Percentiles rank a stretch among this genome's conserved stretches.
Evolutionary conservation across 352 stramenopile genomes (phyloP).

Genomic region (Phytophthora europaea): DNA sequence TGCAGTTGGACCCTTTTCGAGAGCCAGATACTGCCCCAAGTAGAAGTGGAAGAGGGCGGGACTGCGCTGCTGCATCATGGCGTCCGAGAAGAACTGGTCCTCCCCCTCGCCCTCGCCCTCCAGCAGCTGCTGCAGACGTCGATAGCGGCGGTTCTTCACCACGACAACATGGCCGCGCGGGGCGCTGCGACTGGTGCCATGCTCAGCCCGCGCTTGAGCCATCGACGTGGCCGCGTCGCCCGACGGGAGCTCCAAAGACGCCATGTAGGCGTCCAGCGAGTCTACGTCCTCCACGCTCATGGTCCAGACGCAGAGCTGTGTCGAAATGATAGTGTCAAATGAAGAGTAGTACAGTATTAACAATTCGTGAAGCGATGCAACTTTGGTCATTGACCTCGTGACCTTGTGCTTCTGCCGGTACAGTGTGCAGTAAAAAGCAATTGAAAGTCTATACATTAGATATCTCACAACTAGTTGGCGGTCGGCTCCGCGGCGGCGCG

Average conservation of each 20-base stretch:
- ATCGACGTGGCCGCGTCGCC: slow-evolving; percentile 9
- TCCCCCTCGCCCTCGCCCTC: slow-evolving; percentile 13
- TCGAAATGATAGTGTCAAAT: slow-evolving; percentile 19
- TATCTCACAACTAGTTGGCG: slow-evolving; percentile 34
- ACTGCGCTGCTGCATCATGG: slow-evolving; percentile 83
- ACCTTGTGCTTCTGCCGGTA: neutral
- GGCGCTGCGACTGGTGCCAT: slow-evolving; percentile 7
- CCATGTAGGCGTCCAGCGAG: slow-evolving; percentile 87
- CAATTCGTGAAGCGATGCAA: neutral
- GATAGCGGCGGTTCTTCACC: slow-evolving; percentile 82
- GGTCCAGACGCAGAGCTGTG: slow-evolving; percentile 3
- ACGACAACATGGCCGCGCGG: slow-evolving; percentile 14
- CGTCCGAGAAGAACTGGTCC: slow-evolving; percentile 83
- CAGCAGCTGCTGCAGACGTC: slow-evolving; percentile 75
- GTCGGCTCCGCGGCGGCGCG: slow-evolving; percentile 20
- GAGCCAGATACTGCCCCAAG: slow-evolving; percentile 70
- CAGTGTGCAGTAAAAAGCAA: neutral
- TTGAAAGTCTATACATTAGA: slow-evolving; percentile 24
- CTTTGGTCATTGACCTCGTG: neutral
- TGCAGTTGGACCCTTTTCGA: slow-evolving; percentile 10
- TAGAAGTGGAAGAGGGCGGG: slow-evolving; percentile 89
- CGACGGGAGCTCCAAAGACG: slow-evolving; percentile 53
- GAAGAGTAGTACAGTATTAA: too few species aligned
- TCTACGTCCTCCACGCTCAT: slow-evolving; percentile 52
- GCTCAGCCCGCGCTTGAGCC: slow-evolving; percentile 19